phyloP scores from a whole-genome alignment of 2,329 filamentous ascomycete species.

The Cercospora janseana region DNA sequence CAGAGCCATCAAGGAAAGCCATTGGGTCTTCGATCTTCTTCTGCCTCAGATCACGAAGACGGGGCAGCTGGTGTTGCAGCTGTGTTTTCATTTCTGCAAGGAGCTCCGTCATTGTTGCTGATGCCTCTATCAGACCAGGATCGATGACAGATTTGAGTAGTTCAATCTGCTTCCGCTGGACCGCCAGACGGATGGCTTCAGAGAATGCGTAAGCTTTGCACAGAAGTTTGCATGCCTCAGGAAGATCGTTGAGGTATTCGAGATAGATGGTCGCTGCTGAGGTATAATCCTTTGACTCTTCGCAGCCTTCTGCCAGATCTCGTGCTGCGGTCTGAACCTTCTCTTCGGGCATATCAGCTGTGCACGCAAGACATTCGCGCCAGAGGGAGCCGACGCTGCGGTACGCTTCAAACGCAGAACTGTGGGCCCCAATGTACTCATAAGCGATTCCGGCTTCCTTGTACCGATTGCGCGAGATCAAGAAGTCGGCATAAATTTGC shows the following conservation, averaged over 20 bases:
- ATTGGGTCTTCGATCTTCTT: conserved; percentile 83
- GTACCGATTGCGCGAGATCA: conserved; percentile 72
- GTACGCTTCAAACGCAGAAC: conserved; percentile 77
- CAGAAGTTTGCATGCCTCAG: conserved; percentile 68
- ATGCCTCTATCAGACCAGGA: conserved; percentile 72
- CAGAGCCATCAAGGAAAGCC: conserved; percentile 77
- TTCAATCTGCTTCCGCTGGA: conserved; percentile 57
- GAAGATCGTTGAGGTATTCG: conserved; percentile 74
- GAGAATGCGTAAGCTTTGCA: conserved; percentile 87
- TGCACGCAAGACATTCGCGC: conserved; percentile 84
- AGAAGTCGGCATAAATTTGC: conserved; percentile 72
- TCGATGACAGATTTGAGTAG: conserved; percentile 72
- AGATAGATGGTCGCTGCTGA: conserved; percentile 76
- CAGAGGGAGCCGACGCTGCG: conserved; percentile 74
- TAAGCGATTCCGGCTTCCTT: conserved; percentile 85
- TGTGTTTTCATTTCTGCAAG: conserved; percentile 90
- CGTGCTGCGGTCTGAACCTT: conserved; percentile 68
- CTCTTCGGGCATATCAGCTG: conserved; percentile 60
- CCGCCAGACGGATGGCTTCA: conserved; percentile 78
- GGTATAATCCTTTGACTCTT: conserved; percentile 79
- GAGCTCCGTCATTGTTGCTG: conserved; percentile 81
- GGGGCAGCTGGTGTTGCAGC: conserved; percentile 77
- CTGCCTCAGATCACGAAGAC: conserved; percentile 74
- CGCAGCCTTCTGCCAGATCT: conserved; percentile 72
- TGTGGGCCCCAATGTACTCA: conserved; percentile 75